These are phyloP conservation scores for Lycium ferocissimum DNA, from an alignment of 257 asterid species.

Conservation along the genomic window DNA sequence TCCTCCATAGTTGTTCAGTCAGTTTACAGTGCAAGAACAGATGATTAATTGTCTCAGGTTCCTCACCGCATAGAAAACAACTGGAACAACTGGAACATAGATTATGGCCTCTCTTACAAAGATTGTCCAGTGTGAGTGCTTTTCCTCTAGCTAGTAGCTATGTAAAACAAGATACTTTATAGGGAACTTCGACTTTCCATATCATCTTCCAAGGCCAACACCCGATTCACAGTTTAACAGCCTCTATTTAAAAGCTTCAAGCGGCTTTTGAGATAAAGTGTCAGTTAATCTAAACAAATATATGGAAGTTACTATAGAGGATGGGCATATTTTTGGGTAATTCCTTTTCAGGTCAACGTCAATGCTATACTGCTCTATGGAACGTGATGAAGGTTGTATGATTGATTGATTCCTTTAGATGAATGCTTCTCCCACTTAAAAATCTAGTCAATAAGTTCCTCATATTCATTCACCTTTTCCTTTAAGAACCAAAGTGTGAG, in stretches of 20 bases:
- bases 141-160: too few relatives aligned
- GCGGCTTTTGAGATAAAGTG: neutral
- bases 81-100: too few relatives aligned
- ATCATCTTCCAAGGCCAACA: too few relatives aligned
- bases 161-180: too few relatives aligned
- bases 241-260: neutral
- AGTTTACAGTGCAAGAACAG: too few relatives aligned
- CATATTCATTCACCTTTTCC: slow-evolving; percentile 16
- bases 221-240: neutral
- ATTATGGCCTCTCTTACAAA: too few relatives aligned
- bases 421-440: neutral
- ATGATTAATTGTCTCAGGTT: too few relatives aligned
- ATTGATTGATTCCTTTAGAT: slow-evolving; percentile 7
- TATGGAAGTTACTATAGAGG: neutral
- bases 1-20: too few relatives aligned
- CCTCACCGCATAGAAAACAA: too few relatives aligned
- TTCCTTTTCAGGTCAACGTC: neutral
- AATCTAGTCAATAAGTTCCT: neutral
- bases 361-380: neutral
- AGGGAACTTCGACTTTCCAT: too few relatives aligned
- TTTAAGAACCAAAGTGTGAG: neutral
- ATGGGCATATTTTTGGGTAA: neutral
- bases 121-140: too few relatives aligned
- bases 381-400: neutral
- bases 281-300: neutral